Base-by-base conservation (phyloP, 306 rosid species). In the Bauhinia variegata region DNA sequence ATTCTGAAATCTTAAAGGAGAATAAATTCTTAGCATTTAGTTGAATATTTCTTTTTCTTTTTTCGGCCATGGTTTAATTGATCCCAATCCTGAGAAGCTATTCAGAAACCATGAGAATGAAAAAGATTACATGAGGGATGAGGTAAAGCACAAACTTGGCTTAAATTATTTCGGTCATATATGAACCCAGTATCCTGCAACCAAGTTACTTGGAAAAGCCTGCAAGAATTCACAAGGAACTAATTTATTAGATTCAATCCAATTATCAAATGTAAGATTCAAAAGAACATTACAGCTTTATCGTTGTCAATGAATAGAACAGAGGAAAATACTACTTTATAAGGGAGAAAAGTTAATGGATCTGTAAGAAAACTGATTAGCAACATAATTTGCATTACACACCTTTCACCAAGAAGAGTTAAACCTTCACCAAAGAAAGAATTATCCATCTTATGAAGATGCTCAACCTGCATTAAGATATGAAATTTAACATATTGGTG, bases 201-300 rank as follows among this genome's bases (percentile, higher is more conserved):
- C 96, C 96, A 89, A 53, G 85, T 79, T 80, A 89, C 80, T 79
- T 93, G 97, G 77, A 87, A 78, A 74, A 93, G 80, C 96, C 96
- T 93, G 77, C 91, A 88, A 81, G 72, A 67, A 54, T 23, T 59
- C 59, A 72, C 28, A 77, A 61, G 12, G 6, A 36, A 43, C 46
- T 6, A 63, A 48, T 50, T 42, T 38, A 59, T 78, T 13, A 75
- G 65, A 39, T 63, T 57, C 34, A 68, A 39, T 11, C 47, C 47
- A 60, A 74, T 37, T 4, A 67, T 50, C 50, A 54, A 30, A 12
- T 11, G 4, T 16, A 66, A 68, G 48, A 6, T 47, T 63, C 8
- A 7, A 12, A 30, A 2, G 59, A 78, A 61, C 60, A 14, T 1
- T 31, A 31, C 19, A 63, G 57, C 18, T 50, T 48, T 28, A 57